Conservation (phyloP, 805 yeast genomes). For the Maudiozyma turicensis region DNA sequence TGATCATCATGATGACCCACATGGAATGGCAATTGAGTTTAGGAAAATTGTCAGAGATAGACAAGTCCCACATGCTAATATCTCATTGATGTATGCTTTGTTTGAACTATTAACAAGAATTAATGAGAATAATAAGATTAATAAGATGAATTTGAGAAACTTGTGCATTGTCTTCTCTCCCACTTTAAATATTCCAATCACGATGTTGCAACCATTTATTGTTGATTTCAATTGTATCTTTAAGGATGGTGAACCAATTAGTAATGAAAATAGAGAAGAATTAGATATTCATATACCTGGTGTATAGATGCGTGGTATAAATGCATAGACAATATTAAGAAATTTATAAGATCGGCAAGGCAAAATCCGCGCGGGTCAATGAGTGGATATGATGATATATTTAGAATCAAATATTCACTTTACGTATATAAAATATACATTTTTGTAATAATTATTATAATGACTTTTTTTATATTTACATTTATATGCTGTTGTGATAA, state of each 20-base stretch:
- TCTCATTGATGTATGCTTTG: slow-evolving; percentile 52
- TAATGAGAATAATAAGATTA: slow-evolving; percentile 46
- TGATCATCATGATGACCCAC: slow-evolving; percentile 24
- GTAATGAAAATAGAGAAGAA: slow-evolving; percentile 35
- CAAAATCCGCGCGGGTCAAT: not conserved
- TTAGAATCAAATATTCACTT: not conserved
- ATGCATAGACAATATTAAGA: no score
- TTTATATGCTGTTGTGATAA: not conserved
- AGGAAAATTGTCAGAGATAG: slow-evolving; percentile 25
- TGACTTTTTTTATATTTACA: not conserved
- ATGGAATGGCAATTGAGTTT: slow-evolving; percentile 24
- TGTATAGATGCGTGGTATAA: slow-evolving; percentile 6
- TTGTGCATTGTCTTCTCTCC: slow-evolving; percentile 76
- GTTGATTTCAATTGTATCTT: slow-evolving; percentile 56
- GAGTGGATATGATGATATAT: not conserved
- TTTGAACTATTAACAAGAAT: slow-evolving; percentile 60
- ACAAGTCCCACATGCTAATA: slow-evolving; percentile 43
- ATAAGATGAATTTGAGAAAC: slow-evolving; percentile 80
- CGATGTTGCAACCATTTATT: slow-evolving; percentile 48
- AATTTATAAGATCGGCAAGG: not conserved
- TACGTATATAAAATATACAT: not conserved
- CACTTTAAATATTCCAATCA: slow-evolving; percentile 59
- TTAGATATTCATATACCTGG: slow-evolving; percentile 47
- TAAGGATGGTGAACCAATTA: slow-evolving; percentile 38
- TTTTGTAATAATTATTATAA: not conserved